Percentiles rank a stretch among this genome's conserved stretches.
phyloP scores from a whole-genome alignment of 805 yeast species.

The Wickerhamiella alocasiicola region DNA sequence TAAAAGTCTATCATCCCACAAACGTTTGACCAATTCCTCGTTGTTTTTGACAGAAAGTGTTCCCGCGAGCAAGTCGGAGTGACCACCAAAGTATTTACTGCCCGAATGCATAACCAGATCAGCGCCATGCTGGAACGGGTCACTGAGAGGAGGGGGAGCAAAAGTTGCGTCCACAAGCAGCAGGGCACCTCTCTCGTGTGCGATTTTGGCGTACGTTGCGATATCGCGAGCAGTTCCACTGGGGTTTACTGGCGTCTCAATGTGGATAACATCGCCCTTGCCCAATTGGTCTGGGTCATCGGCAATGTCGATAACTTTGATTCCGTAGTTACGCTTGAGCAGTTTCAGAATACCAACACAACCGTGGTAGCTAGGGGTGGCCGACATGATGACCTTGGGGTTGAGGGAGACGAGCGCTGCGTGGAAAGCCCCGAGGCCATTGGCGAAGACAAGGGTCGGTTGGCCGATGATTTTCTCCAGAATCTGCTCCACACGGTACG shows the following conservation, averaged over 20 bases:
- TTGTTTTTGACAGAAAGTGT: slow-evolving; percentile 34
- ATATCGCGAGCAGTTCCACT: slow-evolving; percentile 57
- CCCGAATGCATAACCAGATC: slow-evolving; percentile 89
- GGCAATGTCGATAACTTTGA: slow-evolving; percentile 23
- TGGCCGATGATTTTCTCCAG: slow-evolving; percentile 49
- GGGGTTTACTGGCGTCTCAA: slow-evolving; percentile 71
- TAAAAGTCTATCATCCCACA: slow-evolving; percentile 54
- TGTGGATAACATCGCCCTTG: slow-evolving; percentile 64
- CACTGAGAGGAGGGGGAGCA: slow-evolving; percentile 83
- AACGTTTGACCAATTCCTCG: slow-evolving; percentile 17
- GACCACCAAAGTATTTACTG: slow-evolving; percentile 93
- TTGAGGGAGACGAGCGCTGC: slow-evolving; percentile 58
- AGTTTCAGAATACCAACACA: slow-evolving; percentile 58
- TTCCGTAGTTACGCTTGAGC: slow-evolving; percentile 46
- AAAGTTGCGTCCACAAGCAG: slow-evolving; percentile 74
- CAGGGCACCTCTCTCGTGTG: slow-evolving; percentile 66
- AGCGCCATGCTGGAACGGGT: slow-evolving; percentile 72
- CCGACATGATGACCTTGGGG: slow-evolving; percentile 65
- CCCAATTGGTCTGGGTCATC: slow-evolving; percentile 35
- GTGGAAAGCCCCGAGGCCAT: slow-evolving; percentile 72
- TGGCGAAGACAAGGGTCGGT: slow-evolving; percentile 55
- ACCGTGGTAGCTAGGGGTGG: slow-evolving; percentile 70
- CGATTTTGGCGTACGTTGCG: slow-evolving; percentile 47
- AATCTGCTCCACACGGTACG: slow-evolving; percentile 52
- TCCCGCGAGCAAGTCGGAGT: slow-evolving; percentile 82